Percentiles rank a stretch among this genome's conserved stretches.
Evolutionary conservation across 441 rosid genomes (phyloP).

Genomic region (Hura crepitans): DNA sequence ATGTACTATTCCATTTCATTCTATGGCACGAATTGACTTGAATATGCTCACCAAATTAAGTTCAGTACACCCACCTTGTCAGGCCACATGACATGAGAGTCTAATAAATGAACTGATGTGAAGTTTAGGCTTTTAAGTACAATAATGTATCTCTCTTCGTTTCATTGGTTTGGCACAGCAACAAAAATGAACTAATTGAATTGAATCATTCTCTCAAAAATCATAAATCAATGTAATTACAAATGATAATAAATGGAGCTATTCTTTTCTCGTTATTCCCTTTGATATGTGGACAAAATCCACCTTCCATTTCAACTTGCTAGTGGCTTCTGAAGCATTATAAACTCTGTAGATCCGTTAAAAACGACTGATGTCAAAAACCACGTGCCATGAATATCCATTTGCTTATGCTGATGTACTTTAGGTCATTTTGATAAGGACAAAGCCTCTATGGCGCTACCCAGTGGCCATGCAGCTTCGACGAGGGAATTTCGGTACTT

Average conservation of each 20-base stretch:
- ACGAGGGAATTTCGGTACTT: constrained; percentile 56
- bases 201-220: constrained; percentile 29
- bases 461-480: constrained; percentile 98
- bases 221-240: constrained; percentile 32
- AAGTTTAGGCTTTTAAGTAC: background rate
- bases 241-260: constrained; percentile 33
- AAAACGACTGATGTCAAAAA: constrained; percentile 8
- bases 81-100: too few relatives aligned
- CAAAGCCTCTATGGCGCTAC: constrained; percentile 96
- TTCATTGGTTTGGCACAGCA: background rate
- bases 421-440: constrained; percentile 37
- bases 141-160: constrained; percentile 7
- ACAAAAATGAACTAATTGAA: constrained; percentile 33
- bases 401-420: background rate
- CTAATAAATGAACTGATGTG: too few relatives aligned
- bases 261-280: constrained; percentile 27
- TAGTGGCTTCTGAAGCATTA: constrained; percentile 11
- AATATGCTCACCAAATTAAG: too few relatives aligned
- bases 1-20: too few relatives aligned
- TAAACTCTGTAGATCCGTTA: constrained; percentile 2
- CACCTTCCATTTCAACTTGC: constrained; percentile 18
- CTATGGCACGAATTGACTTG: too few relatives aligned
- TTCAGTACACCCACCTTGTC: too few relatives aligned
- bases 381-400: constrained; percentile 8
- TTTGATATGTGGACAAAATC: constrained; percentile 23